Conservation (phyloP, 2,329 filamentous ascomycete genomes). For the Diaporthe humulicola region DNA sequence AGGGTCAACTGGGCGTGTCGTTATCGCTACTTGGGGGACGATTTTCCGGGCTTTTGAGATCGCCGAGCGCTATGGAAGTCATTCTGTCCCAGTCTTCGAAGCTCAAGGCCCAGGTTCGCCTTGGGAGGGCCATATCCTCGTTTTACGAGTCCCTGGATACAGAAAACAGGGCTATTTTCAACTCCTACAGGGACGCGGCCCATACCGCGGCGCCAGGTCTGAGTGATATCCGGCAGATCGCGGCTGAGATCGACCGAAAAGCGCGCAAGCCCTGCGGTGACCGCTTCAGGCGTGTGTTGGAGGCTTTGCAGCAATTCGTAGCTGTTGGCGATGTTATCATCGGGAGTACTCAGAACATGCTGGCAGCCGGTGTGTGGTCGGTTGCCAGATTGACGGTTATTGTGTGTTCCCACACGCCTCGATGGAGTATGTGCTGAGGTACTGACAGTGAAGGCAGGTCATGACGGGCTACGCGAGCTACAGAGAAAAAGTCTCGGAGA, state of each 20-base stretch:
- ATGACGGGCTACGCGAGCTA: background rate
- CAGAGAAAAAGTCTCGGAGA: background rate
- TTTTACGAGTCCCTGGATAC: background rate
- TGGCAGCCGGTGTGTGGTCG: background rate
- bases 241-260: background rate
- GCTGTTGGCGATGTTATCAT: background rate
- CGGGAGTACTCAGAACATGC: conserved; percentile 12
- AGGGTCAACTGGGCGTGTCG: background rate
- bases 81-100: background rate
- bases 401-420: background rate
- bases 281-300: background rate
- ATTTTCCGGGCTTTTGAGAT: too few species aligned
- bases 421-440: too few species aligned
- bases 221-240: conserved; percentile 4
- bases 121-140: too few species aligned
- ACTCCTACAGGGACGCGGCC: background rate
- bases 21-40: background rate
- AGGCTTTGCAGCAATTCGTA: background rate
- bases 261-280: background rate
- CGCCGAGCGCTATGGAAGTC: background rate
- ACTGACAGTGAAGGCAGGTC: background rate
- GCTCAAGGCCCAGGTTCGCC: too few species aligned
- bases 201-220: background rate
- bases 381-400: background rate
- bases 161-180: background rate